These are phyloP conservation scores for Penicillium frequentans DNA, from an alignment of 2,329 filamentous ascomycete genomes.

Conservation along the genomic window DNA sequence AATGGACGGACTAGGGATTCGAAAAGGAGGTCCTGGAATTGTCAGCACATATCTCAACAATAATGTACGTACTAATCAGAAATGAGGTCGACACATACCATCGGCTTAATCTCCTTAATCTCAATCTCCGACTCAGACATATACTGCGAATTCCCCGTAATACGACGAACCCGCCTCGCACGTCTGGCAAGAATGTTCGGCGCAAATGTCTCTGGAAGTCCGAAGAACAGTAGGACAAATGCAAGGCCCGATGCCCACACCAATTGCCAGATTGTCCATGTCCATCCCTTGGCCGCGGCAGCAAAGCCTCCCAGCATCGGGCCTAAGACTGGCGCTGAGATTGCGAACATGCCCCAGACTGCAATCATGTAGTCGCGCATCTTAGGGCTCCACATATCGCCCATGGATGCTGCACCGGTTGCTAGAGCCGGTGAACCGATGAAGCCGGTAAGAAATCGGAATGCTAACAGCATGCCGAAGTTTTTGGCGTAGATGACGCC, in stretches of 20 bases:
- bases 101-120: conserved; percentile 31
- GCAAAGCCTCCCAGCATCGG: conserved; percentile 63
- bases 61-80: too few relatives aligned
- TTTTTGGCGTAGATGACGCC: conserved; percentile 50
- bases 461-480: conserved; percentile 53
- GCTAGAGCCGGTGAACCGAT: conserved; percentile 49
- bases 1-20: conserved; percentile 46
- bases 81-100: background rate
- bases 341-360: conserved; percentile 53
- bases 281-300: conserved; percentile 58
- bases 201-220: conserved; percentile 31
- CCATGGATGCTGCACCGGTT: conserved; percentile 47
- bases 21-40: conserved; percentile 35
- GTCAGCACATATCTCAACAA: background rate
- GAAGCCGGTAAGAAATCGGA: conserved; percentile 55
- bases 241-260: conserved; percentile 60
- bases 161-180: conserved; percentile 29
- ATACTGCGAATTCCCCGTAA: conserved; percentile 41
- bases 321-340: conserved; percentile 56
- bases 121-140: conserved; percentile 43
- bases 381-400: conserved; percentile 43
- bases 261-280: conserved; percentile 63
- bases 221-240: conserved; percentile 47
- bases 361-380: conserved; percentile 58
- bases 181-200: conserved; percentile 21